These are phyloP conservation scores for Fonsecaea nubica DNA, from an alignment of 2,329 filamentous ascomycete species.

Conservation along the genomic window DNA sequence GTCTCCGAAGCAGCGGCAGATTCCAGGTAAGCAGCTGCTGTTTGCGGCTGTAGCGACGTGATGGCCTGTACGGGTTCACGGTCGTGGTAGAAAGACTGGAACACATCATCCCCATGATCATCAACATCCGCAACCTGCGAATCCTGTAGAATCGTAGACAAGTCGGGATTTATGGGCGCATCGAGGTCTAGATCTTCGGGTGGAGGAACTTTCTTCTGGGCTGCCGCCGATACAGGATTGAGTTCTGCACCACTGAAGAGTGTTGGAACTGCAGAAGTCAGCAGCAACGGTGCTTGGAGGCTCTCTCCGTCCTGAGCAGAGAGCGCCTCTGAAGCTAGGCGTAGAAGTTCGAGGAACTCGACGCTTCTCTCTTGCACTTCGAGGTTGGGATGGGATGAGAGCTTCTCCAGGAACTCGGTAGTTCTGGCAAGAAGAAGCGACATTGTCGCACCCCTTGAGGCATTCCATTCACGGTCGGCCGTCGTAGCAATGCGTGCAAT, in stretches of 20 bases:
- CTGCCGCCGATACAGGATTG: slow-evolving; percentile 83
- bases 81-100: slow-evolving; percentile 53
- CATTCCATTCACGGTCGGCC: slow-evolving; percentile 71
- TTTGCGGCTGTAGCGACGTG: slow-evolving; percentile 32
- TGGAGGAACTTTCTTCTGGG: slow-evolving; percentile 83
- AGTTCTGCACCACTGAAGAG: slow-evolving; percentile 86
- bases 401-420: slow-evolving; percentile 78
- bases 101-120: slow-evolving; percentile 55
- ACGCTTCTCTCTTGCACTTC: slow-evolving; percentile 96
- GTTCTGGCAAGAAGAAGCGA: slow-evolving; percentile 81
- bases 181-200: slow-evolving; percentile 80
- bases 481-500: slow-evolving; percentile 75
- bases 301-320: slow-evolving; percentile 42
- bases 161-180: slow-evolving; percentile 77
- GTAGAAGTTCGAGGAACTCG: slow-evolving; percentile 88
- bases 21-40: slow-evolving; percentile 22
- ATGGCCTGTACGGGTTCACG: slow-evolving; percentile 40
- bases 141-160: slow-evolving; percentile 68
- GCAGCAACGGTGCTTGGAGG: slow-evolving; percentile 74
- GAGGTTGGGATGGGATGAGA: slow-evolving; percentile 81
- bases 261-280: slow-evolving; percentile 88
- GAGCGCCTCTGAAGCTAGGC: slow-evolving; percentile 79
- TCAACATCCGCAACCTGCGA: slow-evolving; percentile 52
- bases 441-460: slow-evolving; percentile 74
- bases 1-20: slow-evolving; percentile 22